Base-by-base conservation (phyloP, 177 flowering plant species). In the Vitis hybrid region DNA sequence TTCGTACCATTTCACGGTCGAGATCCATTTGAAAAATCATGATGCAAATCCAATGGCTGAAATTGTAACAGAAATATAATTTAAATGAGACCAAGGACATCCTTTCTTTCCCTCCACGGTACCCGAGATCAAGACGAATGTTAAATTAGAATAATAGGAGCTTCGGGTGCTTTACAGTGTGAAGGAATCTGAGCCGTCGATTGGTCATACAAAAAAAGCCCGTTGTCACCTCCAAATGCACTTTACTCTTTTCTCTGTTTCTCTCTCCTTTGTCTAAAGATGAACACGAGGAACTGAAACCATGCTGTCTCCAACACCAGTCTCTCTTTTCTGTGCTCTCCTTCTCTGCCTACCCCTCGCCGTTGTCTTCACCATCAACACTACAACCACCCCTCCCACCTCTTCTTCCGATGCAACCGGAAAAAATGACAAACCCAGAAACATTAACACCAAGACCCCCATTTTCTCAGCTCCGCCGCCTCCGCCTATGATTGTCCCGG, bases 291-390 rank as follows among this genome's bases (percentile, higher is more conserved):
- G 31, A 28, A 38, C 47, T 38, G 20, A 28, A 57, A 66, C 4
- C 7, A 84, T 89, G 89, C 81, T 88, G 24, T 82, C 88, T 2
- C 90, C 91, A 20, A 75, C 82, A 2, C 87, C 92, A 28, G 59
- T 87, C 11, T 82, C 92, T 15, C 85, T 89, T 44, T 65, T 83
- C 3, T 89, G 88, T 70, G 83, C 86, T 56, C 73, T 91, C 2
- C 75, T 89, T 70, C 83, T 91, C 52, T 89, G 84, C 72, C 59
- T 89, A 0, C 92, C 94, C 2, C 74, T 91, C 1, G 87, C 90
- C 63, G 14, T 84, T 24, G 47, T 89, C 76, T 83, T 82, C 84
- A 83, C 86, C 69, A 58, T 81, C 80, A 71, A 69, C 75, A 72
- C 81, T 65, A 5, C 75, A 73, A 33, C 79, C 78, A 49, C 70